A percentile compares a stretch with the other conserved stretches of the same genome.
Conservation (phyloP, 768 basidiomycete genomes). For the Suillus tomentosus region DNA sequence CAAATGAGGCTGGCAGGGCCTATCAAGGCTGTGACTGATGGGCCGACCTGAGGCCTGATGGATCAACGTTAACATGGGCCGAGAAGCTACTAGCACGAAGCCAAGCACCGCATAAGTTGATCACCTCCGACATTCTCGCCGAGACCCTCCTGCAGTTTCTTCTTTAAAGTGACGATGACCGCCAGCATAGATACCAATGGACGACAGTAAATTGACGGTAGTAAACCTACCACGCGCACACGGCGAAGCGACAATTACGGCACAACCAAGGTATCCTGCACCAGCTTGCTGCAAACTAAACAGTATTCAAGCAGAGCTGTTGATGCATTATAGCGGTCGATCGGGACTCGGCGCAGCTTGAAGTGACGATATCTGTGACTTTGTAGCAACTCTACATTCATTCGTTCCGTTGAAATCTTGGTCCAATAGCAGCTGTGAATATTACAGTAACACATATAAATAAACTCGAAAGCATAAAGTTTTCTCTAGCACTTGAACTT, state of each 20-base stretch:
- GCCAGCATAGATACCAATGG: background rate
- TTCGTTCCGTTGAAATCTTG: no score
- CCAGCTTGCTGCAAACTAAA: background rate
- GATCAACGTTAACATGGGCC: background rate
- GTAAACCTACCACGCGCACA: background rate
- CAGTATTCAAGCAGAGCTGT: background rate
- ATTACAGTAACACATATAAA: no score
- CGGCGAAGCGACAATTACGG: background rate
- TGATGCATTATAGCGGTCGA: background rate
- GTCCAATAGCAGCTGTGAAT: no score
- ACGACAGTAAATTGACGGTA: background rate
- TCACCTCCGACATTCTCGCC: background rate
- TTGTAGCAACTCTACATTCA: no score
- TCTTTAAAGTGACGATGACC: background rate
- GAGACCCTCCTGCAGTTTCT: background rate
- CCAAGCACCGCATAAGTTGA: background rate
- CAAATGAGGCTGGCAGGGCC: background rate
- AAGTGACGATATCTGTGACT: no score
- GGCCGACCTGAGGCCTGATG: no score
- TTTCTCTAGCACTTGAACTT: no score
- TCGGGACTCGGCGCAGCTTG: no score
- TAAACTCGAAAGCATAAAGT: no score
- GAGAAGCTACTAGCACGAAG: background rate
- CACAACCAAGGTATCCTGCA: background rate
- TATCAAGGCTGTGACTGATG: constrained; percentile 4